These are phyloP conservation scores for Plasmodium billcollinsi DNA, from an alignment of 169 alveolate species.

Conservation along the genomic window DNA sequence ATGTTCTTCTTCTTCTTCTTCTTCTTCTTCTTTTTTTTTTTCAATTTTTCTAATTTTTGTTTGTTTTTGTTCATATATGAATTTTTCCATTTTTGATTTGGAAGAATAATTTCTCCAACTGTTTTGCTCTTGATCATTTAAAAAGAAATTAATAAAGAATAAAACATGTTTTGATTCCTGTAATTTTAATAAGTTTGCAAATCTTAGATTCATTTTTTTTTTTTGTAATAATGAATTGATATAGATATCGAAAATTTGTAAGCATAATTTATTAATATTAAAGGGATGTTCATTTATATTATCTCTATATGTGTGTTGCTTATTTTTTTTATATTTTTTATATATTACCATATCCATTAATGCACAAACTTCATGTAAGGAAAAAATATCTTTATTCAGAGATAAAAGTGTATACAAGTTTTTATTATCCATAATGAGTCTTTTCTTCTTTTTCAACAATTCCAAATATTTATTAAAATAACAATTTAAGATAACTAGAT, in stretches of 20 bases:
- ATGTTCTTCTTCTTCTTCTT: no score
- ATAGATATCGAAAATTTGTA: slow-evolving; percentile 26
- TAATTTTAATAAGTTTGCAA: not conserved
- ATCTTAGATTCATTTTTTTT: not conserved
- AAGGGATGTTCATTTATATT: not conserved
- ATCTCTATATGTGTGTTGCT: no score
- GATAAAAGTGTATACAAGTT: not conserved
- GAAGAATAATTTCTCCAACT: not conserved
- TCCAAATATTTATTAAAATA: slow-evolving; percentile 11
- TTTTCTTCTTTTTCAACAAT: not conserved
- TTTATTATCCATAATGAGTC: no score
- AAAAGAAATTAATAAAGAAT: slow-evolving; percentile 18
- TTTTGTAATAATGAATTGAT: slow-evolving; percentile 12
- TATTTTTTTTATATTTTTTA: slow-evolving; percentile 14
- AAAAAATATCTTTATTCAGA: slow-evolving; percentile 9
- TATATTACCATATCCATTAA: not conserved
- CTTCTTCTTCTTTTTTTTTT: no score
- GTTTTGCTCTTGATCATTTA: slow-evolving; percentile 5
- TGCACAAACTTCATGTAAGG: not conserved
- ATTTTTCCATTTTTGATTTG: not conserved
- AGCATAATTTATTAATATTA: slow-evolving; percentile 14
- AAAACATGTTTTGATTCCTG: not conserved
- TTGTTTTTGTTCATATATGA: slow-evolving; percentile 3
- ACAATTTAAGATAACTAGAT: slow-evolving; percentile 11
- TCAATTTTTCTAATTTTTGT: no score